These are phyloP conservation scores for Solanum chilense DNA, from an alignment of 257 asterid genomes.

Conservation along the genomic window DNA sequence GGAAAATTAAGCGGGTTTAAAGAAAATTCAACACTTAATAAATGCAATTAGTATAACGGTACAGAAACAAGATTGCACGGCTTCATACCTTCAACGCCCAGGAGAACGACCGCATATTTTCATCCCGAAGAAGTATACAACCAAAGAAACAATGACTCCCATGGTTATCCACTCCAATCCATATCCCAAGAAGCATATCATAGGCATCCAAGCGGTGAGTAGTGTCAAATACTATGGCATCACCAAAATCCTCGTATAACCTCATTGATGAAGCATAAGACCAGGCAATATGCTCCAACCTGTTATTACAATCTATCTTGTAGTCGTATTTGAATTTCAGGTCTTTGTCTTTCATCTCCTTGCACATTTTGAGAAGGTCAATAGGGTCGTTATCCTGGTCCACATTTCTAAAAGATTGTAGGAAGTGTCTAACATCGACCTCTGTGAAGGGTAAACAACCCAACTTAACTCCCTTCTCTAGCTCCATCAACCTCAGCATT, in stretches of 20 bases:
- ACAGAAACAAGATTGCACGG: background rate
- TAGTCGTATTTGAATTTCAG: slow-evolving; percentile 75
- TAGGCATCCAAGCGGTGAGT: slow-evolving; percentile 86
- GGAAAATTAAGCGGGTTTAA: background rate
- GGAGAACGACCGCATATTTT: slow-evolving; percentile 44
- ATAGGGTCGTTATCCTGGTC: slow-evolving; percentile 82
- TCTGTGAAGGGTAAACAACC: slow-evolving; percentile 94
- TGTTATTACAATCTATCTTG: slow-evolving; percentile 56
- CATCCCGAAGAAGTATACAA: slow-evolving; percentile 53
- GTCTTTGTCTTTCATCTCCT: slow-evolving; percentile 82
- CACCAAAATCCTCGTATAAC: slow-evolving; percentile 81
- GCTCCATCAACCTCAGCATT: slow-evolving; percentile 94
- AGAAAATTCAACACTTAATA: background rate
- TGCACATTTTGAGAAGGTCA: slow-evolving; percentile 85
- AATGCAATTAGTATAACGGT: background rate
- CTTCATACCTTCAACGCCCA: slow-evolving; percentile 88
- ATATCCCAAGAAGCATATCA: slow-evolving; percentile 94
- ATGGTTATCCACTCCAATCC: slow-evolving; percentile 60
- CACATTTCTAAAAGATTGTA: slow-evolving; percentile 74
- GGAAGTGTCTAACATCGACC: slow-evolving; percentile 87
- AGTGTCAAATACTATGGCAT: slow-evolving; percentile 89
- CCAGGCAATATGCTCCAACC: slow-evolving; percentile 95
- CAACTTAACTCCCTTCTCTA: slow-evolving; percentile 83
- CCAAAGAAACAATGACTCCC: slow-evolving; percentile 55
- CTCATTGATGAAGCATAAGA: slow-evolving; percentile 85